phyloP scores from a whole-genome alignment of 2,329 filamentous ascomycete genomes.

The Neoscytalidium dimidiatum region DNA sequence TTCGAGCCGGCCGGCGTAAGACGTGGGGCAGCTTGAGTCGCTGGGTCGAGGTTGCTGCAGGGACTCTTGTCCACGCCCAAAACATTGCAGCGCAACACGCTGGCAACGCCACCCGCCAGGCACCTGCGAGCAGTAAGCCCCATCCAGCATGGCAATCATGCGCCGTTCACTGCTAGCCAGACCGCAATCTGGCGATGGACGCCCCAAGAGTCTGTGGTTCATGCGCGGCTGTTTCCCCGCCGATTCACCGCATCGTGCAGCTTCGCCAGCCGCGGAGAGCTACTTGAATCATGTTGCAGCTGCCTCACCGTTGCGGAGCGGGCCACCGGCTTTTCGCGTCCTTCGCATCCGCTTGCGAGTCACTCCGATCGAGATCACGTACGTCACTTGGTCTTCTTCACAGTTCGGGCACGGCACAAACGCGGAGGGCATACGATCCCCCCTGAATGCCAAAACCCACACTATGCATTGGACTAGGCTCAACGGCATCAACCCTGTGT shows the following conservation, averaged over 20 bases:
- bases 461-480: background rate
- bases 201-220: background rate
- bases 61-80: conserved; percentile 12
- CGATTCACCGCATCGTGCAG: conserved; percentile 6
- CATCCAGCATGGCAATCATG: conserved; percentile 1
- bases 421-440: too few relatives aligned
- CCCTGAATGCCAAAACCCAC: background rate
- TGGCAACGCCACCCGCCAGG: conserved; percentile 8
- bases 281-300: conserved; percentile 12
- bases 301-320: background rate
- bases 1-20: conserved; percentile 10
- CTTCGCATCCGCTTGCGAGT: background rate
- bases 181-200: background rate
- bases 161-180: background rate
- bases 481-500: background rate
- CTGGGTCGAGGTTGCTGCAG: conserved; percentile 18
- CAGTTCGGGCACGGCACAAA: background rate
- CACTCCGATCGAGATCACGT: conserved; percentile 4
- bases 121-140: background rate
- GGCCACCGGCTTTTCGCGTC: background rate
- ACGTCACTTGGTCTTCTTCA: background rate
- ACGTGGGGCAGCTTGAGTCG: conserved; percentile 19
- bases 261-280: background rate
- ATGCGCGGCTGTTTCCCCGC: background rate
- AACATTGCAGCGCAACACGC: conserved; percentile 10